phyloP scores from a whole-genome alignment of 305 asterid species.

The Plantago coronopus region DNA sequence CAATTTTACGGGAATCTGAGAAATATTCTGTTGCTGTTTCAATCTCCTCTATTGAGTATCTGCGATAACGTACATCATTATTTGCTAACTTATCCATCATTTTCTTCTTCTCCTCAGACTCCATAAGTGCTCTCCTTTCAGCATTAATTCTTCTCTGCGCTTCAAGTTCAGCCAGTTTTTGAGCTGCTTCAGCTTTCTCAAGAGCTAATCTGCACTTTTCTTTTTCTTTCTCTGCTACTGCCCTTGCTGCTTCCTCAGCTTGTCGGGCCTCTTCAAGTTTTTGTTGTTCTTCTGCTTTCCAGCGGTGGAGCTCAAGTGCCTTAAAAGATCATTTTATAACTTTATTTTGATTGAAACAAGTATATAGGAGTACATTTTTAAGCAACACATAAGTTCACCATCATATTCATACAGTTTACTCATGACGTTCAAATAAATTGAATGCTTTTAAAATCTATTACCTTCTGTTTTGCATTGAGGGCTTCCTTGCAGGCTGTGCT shows the following conservation, averaged over 20 bases:
- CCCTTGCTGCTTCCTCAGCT: conserved; percentile 80
- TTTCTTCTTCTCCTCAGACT: conserved; percentile 70
- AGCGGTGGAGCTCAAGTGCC: conserved; percentile 81
- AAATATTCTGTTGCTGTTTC: conserved; percentile 71
- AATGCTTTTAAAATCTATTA: conserved; percentile 13
- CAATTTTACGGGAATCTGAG: conserved; percentile 54
- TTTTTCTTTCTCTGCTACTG: conserved; percentile 68
- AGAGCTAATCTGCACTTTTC: conserved; percentile 73
- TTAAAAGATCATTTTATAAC: conserved; percentile 14
- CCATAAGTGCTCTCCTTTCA: conserved; percentile 61
- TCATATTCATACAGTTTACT: no score
- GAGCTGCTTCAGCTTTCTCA: conserved; percentile 84
- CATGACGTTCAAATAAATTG: no score
- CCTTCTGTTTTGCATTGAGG: conserved; percentile 74
- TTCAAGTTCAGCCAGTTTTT: conserved; percentile 78
- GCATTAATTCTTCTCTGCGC: conserved; percentile 64
- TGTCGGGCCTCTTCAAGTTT: conserved; percentile 60
- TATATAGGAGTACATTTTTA: background rate
- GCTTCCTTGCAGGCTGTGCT: conserved; percentile 96
- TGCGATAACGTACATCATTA: conserved; percentile 60
- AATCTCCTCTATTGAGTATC: conserved; percentile 65
- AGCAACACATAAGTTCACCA: background rate
- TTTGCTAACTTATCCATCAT: conserved; percentile 48
- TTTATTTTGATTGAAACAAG: background rate
- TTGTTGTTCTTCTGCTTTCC: conserved; percentile 75